Evolutionary conservation across 2,329 filamentous ascomycete genomes (phyloP), one percentile per base, ranked within the genome.

Genomic region (Orbilia quercus): DNA sequence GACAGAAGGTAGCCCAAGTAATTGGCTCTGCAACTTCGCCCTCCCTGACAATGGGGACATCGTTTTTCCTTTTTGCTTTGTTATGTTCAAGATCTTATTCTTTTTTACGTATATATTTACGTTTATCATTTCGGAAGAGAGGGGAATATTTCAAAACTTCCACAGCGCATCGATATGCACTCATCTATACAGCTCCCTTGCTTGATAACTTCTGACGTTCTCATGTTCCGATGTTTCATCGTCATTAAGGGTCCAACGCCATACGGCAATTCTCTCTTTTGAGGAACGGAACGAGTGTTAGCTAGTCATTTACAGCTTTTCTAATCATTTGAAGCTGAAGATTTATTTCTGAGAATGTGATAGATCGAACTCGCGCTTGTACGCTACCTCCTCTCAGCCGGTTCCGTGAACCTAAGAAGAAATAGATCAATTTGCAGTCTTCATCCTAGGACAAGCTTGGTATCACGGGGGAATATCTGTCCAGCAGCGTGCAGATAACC

Each of bases 211-310:
- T 66, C 62, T 60, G 62, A 73, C 55, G 40, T 69, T 69, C 64
- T 51, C 48, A 73, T 73, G 69, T 57, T 55, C 69, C 60, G 59
- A 48, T 66, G 69, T 73, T 73, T 73, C 69, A 73, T 62, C 53
- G 25, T 65, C 34, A 55, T 40, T 65, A 64, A 72, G 54, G 67
- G 67, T 59, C 59, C 59, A 53, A 38, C 36, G 59, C 67, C 48
- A 65, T 72, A 53, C 59, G 67, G n/a, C 67, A 65, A 59, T 59
- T 53, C 67, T 45, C 23, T 65, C 59, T 65, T 44, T 51, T 36
- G 53, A 65, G 38, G 67, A 72, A 72, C 67, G 67, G 67, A 65
- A 72, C 53, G 59, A 60, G 59, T 23, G 47, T 34, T 65, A 59
- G 51, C 28, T 54, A 60, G 45, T 28, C 36, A 72, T 64, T 44